Evolutionary conservation across 2,329 filamentous ascomycete genomes (phyloP).

Genomic region (Cladosporium sp.): DNA sequence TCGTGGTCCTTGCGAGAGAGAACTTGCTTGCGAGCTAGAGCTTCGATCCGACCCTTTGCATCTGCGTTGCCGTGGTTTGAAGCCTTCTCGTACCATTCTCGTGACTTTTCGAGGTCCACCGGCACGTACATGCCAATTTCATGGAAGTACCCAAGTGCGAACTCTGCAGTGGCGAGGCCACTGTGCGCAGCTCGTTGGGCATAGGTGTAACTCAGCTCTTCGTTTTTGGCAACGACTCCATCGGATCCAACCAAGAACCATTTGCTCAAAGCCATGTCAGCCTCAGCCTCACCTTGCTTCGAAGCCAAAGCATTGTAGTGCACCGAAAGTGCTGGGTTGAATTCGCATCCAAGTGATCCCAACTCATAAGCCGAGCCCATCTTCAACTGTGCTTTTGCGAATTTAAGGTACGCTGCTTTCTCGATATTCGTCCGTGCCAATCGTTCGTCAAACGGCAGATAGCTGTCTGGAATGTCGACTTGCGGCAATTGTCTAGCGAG

Average conservation of each 20-base stretch:
- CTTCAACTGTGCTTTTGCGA: slow-evolving; percentile 93
- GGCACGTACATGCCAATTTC: slow-evolving; percentile 91
- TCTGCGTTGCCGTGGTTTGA: slow-evolving; percentile 90
- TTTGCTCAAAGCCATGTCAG: slow-evolving; percentile 92
- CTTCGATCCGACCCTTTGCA: slow-evolving; percentile 75
- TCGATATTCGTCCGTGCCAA: slow-evolving; percentile 84
- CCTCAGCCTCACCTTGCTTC: slow-evolving; percentile 86
- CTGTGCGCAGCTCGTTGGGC: slow-evolving; percentile 78
- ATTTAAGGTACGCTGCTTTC: slow-evolving; percentile 92
- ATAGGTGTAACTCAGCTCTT: slow-evolving; percentile 87
- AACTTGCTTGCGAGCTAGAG: slow-evolving; percentile 69
- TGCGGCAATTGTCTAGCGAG: slow-evolving; percentile 88
- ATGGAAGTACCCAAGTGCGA: slow-evolving; percentile 94
- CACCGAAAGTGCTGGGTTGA: slow-evolving; percentile 84
- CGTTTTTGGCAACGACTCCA: slow-evolving; percentile 88
- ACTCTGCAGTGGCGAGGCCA: slow-evolving; percentile 85
- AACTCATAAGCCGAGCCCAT: slow-evolving; percentile 96
- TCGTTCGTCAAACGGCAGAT: slow-evolving; percentile 67
- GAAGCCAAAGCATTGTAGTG: slow-evolving; percentile 95
- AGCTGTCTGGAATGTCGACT: slow-evolving; percentile 70
- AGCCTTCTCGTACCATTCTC: slow-evolving; percentile 85
- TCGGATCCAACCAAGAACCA: slow-evolving; percentile 98
- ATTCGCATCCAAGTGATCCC: slow-evolving; percentile 88
- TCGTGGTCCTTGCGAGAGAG: slow-evolving; percentile 91
- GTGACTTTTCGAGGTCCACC: slow-evolving; percentile 77